Conservation (phyloP, 2,329 filamentous ascomycete species). For the Trichoderma sp. region DNA sequence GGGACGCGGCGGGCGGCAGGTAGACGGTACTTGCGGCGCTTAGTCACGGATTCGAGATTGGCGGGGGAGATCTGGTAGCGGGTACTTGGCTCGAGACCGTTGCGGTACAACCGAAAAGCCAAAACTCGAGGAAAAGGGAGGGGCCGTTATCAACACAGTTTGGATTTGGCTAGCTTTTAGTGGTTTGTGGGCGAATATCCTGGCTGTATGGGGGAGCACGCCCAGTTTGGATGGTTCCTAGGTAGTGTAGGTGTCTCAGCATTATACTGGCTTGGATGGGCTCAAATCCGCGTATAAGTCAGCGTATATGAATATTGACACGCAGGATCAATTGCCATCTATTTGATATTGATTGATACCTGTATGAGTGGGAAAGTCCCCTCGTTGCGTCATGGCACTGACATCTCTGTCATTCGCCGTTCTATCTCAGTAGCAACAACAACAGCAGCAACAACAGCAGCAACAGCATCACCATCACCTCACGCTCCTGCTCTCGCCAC, state of each 20-base stretch:
- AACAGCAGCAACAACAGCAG: background rate
- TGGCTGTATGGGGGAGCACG: too few relatives aligned
- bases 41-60: background rate
- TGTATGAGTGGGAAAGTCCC: background rate
- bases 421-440: background rate
- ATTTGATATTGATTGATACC: background rate
- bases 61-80: background rate
- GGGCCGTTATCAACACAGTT: background rate
- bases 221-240: background rate
- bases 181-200: background rate
- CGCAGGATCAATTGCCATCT: background rate
- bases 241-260: background rate
- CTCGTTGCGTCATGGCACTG: background rate
- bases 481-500: background rate
- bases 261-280: background rate
- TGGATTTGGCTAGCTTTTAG: background rate
- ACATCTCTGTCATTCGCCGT: background rate
- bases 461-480: background rate
- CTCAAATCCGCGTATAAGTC: background rate
- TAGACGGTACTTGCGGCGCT: background rate
- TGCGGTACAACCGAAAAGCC: background rate
- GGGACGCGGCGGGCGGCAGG: conserved; percentile 2
- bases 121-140: background rate
- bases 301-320: background rate
- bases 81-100: background rate